A percentile compares a stretch with the other conserved stretches of the same genome.
Conservation (phyloP, 83 land plant genomes). For the Diphasiastrum complanatum region DNA sequence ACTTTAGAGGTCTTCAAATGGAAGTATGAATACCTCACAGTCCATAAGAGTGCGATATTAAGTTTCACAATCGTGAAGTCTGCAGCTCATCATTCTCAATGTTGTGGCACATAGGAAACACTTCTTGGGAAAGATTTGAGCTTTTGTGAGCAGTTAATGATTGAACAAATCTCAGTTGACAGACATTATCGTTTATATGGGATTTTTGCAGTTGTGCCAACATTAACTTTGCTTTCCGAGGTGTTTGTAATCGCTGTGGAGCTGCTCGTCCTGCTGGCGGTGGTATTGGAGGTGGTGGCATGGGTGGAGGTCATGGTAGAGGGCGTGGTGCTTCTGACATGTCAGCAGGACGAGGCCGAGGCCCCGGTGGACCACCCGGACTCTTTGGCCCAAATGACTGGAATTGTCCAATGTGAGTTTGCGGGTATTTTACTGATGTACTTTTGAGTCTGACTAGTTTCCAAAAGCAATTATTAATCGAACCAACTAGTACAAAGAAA, state of each 20-base stretch:
- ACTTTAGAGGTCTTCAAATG: too few species aligned
- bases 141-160: too few species aligned
- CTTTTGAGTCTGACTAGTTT: neutral
- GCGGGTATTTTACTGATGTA: neutral
- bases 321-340: conserved; percentile 49
- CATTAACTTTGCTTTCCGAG: conserved; percentile 94
- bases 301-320: conserved; percentile 50
- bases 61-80: too few species aligned
- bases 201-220: conserved; percentile 81
- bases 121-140: too few species aligned
- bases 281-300: conserved; percentile 43
- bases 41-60: too few species aligned
- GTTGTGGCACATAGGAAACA: too few species aligned
- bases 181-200: neutral
- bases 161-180: conserved; percentile 16
- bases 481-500: too few species aligned
- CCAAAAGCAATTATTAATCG: too few species aligned
- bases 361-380: conserved; percentile 64
- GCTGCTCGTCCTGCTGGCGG: conserved; percentile 81
- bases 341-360: conserved; percentile 47
- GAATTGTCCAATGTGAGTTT: conserved; percentile 89
- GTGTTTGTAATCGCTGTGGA: conserved; percentile 92
- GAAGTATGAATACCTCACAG: too few species aligned
- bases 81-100: too few species aligned
- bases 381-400: conserved; percentile 98